A percentile compares a stretch with the other conserved stretches of the same genome.
phyloP scores from a whole-genome alignment of 495 filamentous ascomycete genomes.

The Stereocaulon alpinum region DNA sequence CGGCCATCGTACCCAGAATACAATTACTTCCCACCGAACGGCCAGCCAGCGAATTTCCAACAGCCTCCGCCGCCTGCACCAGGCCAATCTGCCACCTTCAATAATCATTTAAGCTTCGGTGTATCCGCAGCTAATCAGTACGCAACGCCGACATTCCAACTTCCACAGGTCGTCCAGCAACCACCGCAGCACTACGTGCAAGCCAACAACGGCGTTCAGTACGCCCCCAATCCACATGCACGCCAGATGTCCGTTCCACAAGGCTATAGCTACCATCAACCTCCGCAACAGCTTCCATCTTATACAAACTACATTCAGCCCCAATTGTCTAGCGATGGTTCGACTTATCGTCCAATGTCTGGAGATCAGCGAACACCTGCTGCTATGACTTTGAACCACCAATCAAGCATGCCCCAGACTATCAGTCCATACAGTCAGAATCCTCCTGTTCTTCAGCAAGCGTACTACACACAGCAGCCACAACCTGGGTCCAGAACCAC shows the following conservation, averaged over 20 bases:
- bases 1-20: conserved; percentile 20
- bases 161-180: conserved; percentile 11
- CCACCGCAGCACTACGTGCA: conserved; percentile 16
- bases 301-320: conserved; percentile 18
- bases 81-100: conserved; percentile 15
- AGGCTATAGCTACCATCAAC: conserved; percentile 16
- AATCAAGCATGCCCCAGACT: conserved; percentile 8
- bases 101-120: conserved; percentile 22
- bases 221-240: conserved; percentile 11
- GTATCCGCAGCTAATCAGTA: conserved; percentile 16
- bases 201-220: conserved; percentile 14
- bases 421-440: conserved; percentile 15
- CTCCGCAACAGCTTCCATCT: conserved; percentile 12
- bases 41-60: conserved; percentile 13
- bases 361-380: conserved; percentile 7
- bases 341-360: conserved; percentile 8
- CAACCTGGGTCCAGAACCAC: conserved; percentile 12
- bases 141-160: conserved; percentile 16
- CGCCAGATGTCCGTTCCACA: conserved; percentile 20
- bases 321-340: conserved; percentile 6
- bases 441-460: conserved; percentile 13
- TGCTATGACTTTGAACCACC: conserved; percentile 6
- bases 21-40: conserved; percentile 1
- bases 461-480: conserved; percentile 12
- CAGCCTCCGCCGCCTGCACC: conserved; percentile 14